Conservation (phyloP, 768 basidiomycete genomes). For the Phaeolepiota aurea region DNA sequence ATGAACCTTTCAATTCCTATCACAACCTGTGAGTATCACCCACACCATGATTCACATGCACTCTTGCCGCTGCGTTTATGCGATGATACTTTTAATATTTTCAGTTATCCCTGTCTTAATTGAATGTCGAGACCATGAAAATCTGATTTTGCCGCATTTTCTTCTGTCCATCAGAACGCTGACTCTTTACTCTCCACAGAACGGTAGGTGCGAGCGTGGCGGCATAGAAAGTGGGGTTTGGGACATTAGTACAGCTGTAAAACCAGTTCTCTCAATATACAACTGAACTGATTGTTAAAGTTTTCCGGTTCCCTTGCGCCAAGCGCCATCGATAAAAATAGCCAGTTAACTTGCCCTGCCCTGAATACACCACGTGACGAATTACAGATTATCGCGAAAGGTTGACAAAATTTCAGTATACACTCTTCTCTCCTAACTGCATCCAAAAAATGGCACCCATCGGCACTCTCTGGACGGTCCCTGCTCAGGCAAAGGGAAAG, state of each 20-base stretch:
- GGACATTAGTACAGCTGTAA: too few relatives aligned
- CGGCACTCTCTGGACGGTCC: constrained; percentile 56
- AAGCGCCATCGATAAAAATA: neutral
- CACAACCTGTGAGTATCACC: too few relatives aligned
- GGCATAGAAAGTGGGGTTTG: too few relatives aligned
- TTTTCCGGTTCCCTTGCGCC: too few relatives aligned
- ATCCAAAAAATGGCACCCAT: constrained; percentile 41
- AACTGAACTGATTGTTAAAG: too few relatives aligned
- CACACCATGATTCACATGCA: neutral
- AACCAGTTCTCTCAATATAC: too few relatives aligned
- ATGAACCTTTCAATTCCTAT: too few relatives aligned
- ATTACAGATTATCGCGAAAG: neutral
- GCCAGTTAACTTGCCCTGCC: neutral
- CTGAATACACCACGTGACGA: neutral
- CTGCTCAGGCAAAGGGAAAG: constrained; percentile 21
- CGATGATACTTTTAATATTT: constrained; percentile 37
- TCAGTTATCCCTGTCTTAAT: constrained; percentile 79
- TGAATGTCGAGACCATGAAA: constrained; percentile 43
- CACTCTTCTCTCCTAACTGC: constrained; percentile 6
- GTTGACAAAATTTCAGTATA: neutral
- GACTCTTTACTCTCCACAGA: too few relatives aligned
- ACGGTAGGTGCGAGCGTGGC: too few relatives aligned
- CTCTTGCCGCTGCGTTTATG: constrained; percentile 2
- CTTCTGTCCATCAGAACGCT: neutral
- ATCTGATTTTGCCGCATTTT: constrained; percentile 19